These are phyloP conservation scores for Neurospora sp. DNA, from an alignment of 495 filamentous ascomycete genomes.

Conservation along the genomic window DNA sequence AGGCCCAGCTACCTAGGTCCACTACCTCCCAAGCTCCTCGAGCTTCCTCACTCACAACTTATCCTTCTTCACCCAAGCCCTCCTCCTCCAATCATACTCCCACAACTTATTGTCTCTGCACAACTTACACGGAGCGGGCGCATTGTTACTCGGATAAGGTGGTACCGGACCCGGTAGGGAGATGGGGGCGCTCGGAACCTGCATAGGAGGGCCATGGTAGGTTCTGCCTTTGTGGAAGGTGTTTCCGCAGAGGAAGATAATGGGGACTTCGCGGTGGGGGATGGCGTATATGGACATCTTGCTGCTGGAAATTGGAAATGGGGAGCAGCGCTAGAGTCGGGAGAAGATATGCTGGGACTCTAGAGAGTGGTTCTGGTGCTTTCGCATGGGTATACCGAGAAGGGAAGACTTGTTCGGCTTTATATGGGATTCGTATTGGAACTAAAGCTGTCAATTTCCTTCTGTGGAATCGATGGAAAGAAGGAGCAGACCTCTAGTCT, in stretches of 20 bases:
- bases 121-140: background rate
- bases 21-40: background rate
- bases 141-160: background rate
- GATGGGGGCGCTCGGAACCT: background rate
- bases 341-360: background rate
- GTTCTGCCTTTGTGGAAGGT: background rate
- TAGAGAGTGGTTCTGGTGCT: background rate
- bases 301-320: background rate
- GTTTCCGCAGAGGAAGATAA: background rate
- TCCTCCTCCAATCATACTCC: background rate
- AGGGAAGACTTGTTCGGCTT: background rate
- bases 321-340: background rate
- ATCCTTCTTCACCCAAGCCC: background rate
- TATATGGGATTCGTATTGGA: background rate
- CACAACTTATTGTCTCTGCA: background rate
- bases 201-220: background rate
- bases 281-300: background rate
- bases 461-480: background rate
- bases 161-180: background rate
- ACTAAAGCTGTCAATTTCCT: background rate
- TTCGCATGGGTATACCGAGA: background rate
- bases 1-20: background rate
- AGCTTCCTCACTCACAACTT: background rate
- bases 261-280: background rate
- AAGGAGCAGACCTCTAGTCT: background rate